Evolutionary conservation across 2,329 filamentous ascomycete genomes (phyloP).

Genomic region (Cladosporium sp.): DNA sequence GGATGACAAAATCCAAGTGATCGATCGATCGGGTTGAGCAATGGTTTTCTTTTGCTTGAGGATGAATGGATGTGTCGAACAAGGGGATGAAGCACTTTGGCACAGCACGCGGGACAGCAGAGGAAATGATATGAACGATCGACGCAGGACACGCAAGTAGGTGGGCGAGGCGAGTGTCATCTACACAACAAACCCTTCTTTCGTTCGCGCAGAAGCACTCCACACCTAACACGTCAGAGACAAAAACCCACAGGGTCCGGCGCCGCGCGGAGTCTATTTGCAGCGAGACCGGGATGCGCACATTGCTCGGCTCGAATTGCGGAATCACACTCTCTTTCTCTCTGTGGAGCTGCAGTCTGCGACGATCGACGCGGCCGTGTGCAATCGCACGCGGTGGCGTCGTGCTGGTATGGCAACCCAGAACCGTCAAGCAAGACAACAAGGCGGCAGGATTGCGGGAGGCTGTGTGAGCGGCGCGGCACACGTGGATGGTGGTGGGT

Average conservation of each 20-base stretch:
- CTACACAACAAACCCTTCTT: conserved; percentile 6
- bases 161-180: conserved; percentile 8
- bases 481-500: conserved; percentile 9
- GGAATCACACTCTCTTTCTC: background rate
- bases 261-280: conserved; percentile 12
- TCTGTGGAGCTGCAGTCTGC: background rate
- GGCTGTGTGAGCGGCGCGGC: background rate
- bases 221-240: conserved; percentile 9
- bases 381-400: background rate
- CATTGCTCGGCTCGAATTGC: conserved; percentile 11
- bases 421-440: background rate
- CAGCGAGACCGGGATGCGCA: background rate
- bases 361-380: background rate
- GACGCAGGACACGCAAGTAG: conserved; percentile 8
- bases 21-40: conserved; percentile 5
- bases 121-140: conserved; percentile 8
- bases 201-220: conserved; percentile 1
- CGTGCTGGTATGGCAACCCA: background rate
- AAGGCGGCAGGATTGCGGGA: conserved; percentile 12
- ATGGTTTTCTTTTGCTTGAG: background rate
- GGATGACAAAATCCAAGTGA: background rate
- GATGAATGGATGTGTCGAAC: background rate
- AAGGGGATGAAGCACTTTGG: conserved; percentile 3
- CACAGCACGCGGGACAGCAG: background rate
- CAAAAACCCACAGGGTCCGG: conserved; percentile 11